phyloP scores from a whole-genome alignment of 768 basidiomycete genomes.

The Gloeostereum incarnatum region DNA sequence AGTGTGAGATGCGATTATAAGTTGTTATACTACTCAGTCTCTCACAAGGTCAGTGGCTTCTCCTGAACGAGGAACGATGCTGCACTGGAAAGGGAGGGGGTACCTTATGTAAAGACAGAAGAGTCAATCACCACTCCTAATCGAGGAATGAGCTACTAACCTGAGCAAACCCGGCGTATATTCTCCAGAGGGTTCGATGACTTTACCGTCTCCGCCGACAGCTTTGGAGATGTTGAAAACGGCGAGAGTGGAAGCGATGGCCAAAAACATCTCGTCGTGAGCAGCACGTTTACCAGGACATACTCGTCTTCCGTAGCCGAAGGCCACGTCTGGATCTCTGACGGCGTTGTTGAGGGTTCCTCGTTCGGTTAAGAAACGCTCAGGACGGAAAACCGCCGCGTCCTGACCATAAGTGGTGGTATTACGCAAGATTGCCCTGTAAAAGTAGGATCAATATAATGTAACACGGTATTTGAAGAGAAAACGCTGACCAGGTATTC shows the following conservation, averaged over 20 bases:
- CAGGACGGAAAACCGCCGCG: conserved; percentile 25
- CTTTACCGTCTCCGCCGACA: neutral
- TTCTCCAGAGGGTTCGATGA: neutral
- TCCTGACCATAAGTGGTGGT: conserved; percentile 19
- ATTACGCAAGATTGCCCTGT: conserved; percentile 29
- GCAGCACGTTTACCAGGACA: conserved; percentile 8
- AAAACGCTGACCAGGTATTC: conserved; percentile 13
- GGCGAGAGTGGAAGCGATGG: conserved; percentile 5
- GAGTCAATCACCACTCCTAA: neutral
- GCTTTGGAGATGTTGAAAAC: conserved; percentile 1
- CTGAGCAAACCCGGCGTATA: conserved; percentile 5
- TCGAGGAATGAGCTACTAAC: conserved; percentile 1
- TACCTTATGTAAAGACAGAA: neutral
- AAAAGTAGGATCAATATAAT: neutral
- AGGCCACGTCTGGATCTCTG: conserved; percentile 20
- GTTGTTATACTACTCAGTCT: too few relatives aligned
- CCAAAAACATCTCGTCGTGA: conserved; percentile 5
- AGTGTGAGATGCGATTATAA: too few relatives aligned
- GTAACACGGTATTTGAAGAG: neutral
- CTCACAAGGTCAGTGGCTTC: too few relatives aligned
- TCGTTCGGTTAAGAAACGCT: conserved; percentile 24
- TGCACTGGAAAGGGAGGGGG: conserved; percentile 1
- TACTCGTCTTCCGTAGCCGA: conserved; percentile 24
- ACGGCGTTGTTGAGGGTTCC: conserved; percentile 17
- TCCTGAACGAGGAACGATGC: neutral